These are phyloP conservation scores for Russula foetens DNA, from an alignment of 768 basidiomycete species.

Conservation along the genomic window DNA sequence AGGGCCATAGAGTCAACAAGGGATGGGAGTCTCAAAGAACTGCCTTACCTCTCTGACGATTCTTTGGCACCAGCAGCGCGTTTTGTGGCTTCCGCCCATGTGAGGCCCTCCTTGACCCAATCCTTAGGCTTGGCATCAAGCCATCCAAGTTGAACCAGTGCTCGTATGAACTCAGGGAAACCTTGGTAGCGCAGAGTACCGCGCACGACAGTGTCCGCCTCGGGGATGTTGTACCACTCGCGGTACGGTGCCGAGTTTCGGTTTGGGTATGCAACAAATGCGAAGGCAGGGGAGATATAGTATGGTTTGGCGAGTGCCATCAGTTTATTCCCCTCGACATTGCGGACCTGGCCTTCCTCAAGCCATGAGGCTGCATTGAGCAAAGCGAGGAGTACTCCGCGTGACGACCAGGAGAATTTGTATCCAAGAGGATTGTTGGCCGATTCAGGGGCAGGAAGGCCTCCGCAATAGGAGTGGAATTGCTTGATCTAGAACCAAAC, in stretches of 20 bases:
- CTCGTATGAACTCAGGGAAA: slow-evolving; percentile 90
- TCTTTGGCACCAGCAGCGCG: slow-evolving; percentile 62
- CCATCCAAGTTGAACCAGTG: slow-evolving; percentile 84
- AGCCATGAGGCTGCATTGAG: slow-evolving; percentile 85
- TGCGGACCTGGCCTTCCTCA: slow-evolving; percentile 51
- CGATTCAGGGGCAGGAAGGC: slow-evolving; percentile 87
- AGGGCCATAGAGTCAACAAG: not conserved
- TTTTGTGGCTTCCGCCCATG: slow-evolving; percentile 81
- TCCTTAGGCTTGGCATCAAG: slow-evolving; percentile 67
- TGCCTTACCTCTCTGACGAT: slow-evolving; percentile 55
- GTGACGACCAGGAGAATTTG: slow-evolving; percentile 98
- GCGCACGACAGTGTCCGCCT: slow-evolving; percentile 86
- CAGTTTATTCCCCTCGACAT: slow-evolving; percentile 70
- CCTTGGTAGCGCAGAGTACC: slow-evolving; percentile 94
- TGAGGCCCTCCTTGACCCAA: slow-evolving; percentile 66
- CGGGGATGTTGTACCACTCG: slow-evolving; percentile 88
- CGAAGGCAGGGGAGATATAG: slow-evolving; percentile 92
- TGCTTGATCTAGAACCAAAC: slow-evolving; percentile 55
- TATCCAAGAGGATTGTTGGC: slow-evolving; percentile 95
- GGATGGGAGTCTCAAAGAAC: not conserved
- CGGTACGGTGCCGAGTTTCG: slow-evolving; percentile 87
- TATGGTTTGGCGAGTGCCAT: slow-evolving; percentile 91
- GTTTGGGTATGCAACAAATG: slow-evolving; percentile 96
- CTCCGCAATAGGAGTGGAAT: slow-evolving; percentile 94
- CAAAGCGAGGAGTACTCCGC: slow-evolving; percentile 90